phyloP scores from a whole-genome alignment of 176 grass and related monocot species.

The Poa annua region DNA sequence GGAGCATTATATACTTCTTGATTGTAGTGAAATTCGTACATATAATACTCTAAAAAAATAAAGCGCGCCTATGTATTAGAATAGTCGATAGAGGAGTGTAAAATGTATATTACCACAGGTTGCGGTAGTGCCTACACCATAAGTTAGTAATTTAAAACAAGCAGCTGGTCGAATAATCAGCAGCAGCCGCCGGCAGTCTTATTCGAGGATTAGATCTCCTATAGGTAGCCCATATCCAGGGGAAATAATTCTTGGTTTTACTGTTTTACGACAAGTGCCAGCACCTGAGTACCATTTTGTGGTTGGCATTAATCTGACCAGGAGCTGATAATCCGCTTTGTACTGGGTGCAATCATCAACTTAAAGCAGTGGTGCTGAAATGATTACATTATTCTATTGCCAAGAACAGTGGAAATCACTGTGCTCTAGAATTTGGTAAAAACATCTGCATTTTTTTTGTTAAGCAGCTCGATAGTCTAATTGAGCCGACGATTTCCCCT shows the following conservation, averaged over 20 bases:
- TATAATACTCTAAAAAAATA: too few species aligned
- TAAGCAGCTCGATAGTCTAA: neutral
- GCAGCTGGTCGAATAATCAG: neutral
- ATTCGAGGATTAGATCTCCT: slow-evolving; percentile 26
- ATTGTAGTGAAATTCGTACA: too few species aligned
- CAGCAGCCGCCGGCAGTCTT: neutral
- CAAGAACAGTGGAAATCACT: slow-evolving; percentile 7
- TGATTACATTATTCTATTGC: neutral
- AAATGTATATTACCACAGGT: neutral
- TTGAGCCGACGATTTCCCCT: neutral
- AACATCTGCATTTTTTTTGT: neutral
- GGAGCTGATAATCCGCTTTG: neutral
- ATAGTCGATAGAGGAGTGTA: too few species aligned
- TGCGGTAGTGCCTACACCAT: neutral
- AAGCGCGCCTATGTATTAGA: too few species aligned
- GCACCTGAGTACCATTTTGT: slow-evolving; percentile 21
- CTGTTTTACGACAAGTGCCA: slow-evolving; percentile 26
- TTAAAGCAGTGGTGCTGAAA: neutral
- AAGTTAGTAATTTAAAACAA: neutral
- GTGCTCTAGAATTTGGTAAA: neutral
- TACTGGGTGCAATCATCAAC: slow-evolving; percentile 10
- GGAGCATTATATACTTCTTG: too few species aligned
- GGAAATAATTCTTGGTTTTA: neutral
- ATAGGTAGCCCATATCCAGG: slow-evolving; percentile 44
- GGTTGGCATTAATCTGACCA: slow-evolving; percentile 26